Conservation (phyloP, 2,329 filamentous ascomycete species). For the Talaromyces sp. region DNA sequence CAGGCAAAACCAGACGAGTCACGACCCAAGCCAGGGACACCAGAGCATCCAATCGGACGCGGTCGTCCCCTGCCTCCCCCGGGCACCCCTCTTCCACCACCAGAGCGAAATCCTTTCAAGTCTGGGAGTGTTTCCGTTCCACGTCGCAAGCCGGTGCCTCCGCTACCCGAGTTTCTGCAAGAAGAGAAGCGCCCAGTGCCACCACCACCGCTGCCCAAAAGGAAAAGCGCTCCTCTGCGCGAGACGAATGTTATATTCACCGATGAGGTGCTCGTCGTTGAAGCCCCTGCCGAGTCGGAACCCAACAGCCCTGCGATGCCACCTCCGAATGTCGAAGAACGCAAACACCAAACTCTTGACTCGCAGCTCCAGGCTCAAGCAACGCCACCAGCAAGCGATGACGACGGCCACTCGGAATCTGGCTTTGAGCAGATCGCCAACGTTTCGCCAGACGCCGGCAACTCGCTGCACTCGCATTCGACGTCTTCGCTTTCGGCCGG, state of each 20-base stretch:
- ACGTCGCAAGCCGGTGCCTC: constrained; percentile 59
- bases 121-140: constrained; percentile 53
- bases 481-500: neutral
- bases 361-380: neutral
- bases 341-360: neutral
- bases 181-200: constrained; percentile 30
- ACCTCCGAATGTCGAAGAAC: neutral
- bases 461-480: constrained; percentile 19
- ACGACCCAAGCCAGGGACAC: constrained; percentile 36
- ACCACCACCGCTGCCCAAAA: constrained; percentile 47
- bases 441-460: constrained; percentile 21
- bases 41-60: constrained; percentile 69
- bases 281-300: constrained; percentile 59
- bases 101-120: constrained; percentile 53
- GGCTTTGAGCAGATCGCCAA: constrained; percentile 17
- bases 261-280: constrained; percentile 59
- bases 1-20: constrained; percentile 34
- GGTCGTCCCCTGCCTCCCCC: constrained; percentile 77
- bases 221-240: constrained; percentile 29
- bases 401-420: constrained; percentile 3
- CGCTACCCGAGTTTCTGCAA: constrained; percentile 36
- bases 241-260: constrained; percentile 29
- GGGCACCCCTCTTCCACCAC: constrained; percentile 69
- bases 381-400: neutral
- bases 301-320: constrained; percentile 29